Conservation (phyloP, 2,329 filamentous ascomycete genomes). For the Pezizomycotina sp. region DNA sequence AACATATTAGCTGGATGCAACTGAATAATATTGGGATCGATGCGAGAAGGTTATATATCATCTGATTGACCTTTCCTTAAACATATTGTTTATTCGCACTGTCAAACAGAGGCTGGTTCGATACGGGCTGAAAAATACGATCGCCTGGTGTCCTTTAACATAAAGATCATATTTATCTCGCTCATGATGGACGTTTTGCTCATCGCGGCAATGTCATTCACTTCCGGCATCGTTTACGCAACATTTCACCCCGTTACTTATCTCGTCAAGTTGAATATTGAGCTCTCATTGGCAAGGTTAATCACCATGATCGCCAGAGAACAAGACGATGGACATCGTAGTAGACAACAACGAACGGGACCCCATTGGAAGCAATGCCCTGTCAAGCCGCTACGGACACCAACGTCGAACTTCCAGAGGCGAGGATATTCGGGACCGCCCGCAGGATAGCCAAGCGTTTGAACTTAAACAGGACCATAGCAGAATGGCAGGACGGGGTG, state of each 20-base stretch:
- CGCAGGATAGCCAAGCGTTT: too few relatives aligned
- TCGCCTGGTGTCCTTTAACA: slow-evolving; percentile 36
- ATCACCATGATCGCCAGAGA: slow-evolving; percentile 30
- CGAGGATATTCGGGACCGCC: too few relatives aligned
- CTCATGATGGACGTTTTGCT: slow-evolving; percentile 38
- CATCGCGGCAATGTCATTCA: slow-evolving; percentile 33
- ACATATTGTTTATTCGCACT: slow-evolving; percentile 37
- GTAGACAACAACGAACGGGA: too few relatives aligned
- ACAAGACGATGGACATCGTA: too few relatives aligned
- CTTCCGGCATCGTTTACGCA: background rate
- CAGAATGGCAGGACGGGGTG: too few relatives aligned
- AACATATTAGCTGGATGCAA: slow-evolving; percentile 11
- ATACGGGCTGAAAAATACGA: slow-evolving; percentile 38
- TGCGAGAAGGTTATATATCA: slow-evolving; percentile 38
- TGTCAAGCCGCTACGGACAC: too few relatives aligned
- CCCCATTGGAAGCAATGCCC: too few relatives aligned
- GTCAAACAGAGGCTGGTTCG: slow-evolving; percentile 35
- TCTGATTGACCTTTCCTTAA: slow-evolving; percentile 36
- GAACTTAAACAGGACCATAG: too few relatives aligned
- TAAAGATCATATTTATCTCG: slow-evolving; percentile 35
- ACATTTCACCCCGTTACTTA: slow-evolving; percentile 37
- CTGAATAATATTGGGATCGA: slow-evolving; percentile 40
- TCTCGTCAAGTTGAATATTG: slow-evolving; percentile 37
- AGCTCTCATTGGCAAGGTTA: slow-evolving; percentile 38
- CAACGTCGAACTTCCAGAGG: too few relatives aligned